These are phyloP conservation scores for Eragrostis tef DNA, from an alignment of 202 grass and related monocot genomes.

Conservation along the genomic window DNA sequence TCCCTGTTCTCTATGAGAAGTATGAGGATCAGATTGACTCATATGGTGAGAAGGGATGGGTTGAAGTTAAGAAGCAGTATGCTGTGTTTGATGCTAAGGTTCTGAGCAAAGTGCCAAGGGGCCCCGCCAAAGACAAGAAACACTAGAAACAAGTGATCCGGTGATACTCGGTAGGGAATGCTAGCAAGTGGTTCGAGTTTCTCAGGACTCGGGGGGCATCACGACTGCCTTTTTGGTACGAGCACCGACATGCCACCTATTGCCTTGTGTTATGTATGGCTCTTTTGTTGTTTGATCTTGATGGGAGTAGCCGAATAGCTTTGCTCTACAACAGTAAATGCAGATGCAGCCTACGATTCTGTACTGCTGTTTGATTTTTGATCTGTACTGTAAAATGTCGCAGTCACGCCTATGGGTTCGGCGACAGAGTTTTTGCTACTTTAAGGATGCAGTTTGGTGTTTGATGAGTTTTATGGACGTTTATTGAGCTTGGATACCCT, in stretches of 20 bases:
- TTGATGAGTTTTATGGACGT: slow-evolving; percentile 28
- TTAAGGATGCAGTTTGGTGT: slow-evolving; percentile 27
- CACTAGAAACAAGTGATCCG: slow-evolving; percentile 47
- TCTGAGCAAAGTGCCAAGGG: slow-evolving; percentile 85
- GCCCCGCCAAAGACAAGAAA: slow-evolving; percentile 82
- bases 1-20: slow-evolving; percentile 88
- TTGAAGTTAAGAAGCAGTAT: slow-evolving; percentile 80
- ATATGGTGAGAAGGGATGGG: slow-evolving; percentile 75
- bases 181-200: slow-evolving; percentile 48
- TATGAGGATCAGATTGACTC: slow-evolving; percentile 89
- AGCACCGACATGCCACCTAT: slow-evolving; percentile 38
- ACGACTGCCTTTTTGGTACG: slow-evolving; percentile 24
- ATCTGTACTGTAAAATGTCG: slow-evolving; percentile 39
- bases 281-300: slow-evolving; percentile 37
- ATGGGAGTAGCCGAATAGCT: slow-evolving; percentile 39
- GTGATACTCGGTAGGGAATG: slow-evolving; percentile 39
- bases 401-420: background rate
- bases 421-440: slow-evolving; percentile 31
- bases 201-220: slow-evolving; percentile 17
- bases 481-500: background rate
- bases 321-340: slow-evolving; percentile 35
- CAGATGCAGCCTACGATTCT: slow-evolving; percentile 40
- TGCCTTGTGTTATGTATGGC: slow-evolving; percentile 47
- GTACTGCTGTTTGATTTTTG: slow-evolving; percentile 54
- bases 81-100: slow-evolving; percentile 74